Percentiles rank a stretch among this genome's conserved stretches.
Conservation (phyloP, 768 basidiomycete species). For the Multifurca ochricompacta region DNA sequence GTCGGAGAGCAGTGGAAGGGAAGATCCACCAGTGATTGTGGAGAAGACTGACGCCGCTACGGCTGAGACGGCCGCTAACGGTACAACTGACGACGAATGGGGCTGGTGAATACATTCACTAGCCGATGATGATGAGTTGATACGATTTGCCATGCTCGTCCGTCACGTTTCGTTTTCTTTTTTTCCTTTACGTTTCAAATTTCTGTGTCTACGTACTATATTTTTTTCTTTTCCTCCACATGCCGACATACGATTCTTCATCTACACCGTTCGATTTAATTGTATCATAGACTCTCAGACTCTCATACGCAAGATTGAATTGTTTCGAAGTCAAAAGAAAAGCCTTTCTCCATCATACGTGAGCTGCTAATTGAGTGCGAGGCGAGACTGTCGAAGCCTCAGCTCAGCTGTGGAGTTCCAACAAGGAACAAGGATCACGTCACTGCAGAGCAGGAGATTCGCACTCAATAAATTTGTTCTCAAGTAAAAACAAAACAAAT, state of each 20-base stretch:
- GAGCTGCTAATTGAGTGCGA: no score
- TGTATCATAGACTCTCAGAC: constrained; percentile 13
- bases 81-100: neutral
- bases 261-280: neutral
- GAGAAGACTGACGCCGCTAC: neutral
- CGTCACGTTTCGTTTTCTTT: neutral
- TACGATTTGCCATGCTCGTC: constrained; percentile 3
- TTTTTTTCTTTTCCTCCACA: neutral
- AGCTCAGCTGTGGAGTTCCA: no score
- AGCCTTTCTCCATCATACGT: neutral
- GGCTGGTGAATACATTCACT: neutral
- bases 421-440: no score
- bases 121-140: neutral
- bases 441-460: no score
- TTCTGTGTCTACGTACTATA: neutral
- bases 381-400: no score
- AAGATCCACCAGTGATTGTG: neutral
- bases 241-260: neutral
- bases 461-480: no score
- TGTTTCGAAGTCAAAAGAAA: neutral
- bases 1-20: neutral
- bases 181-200: neutral
- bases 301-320: neutral
- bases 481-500: no score
- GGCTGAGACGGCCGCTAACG: neutral